Evolutionary conservation across 108 stramenopile species (phyloP).

Genomic region (Nannochloropsis gaditana): DNA sequence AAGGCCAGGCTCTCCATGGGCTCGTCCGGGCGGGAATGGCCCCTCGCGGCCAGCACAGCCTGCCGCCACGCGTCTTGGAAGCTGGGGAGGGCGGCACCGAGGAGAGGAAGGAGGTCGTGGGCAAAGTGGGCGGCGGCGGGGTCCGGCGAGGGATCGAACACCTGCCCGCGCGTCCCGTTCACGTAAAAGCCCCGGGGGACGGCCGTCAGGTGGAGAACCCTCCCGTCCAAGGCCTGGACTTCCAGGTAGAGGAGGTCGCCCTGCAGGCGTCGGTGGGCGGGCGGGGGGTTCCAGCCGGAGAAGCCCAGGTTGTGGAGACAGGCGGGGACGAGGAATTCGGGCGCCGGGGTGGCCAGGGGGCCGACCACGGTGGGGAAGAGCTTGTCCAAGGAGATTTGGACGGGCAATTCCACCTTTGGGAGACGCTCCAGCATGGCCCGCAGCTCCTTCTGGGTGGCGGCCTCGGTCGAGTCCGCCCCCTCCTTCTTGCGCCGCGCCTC

Average conservation of each 20-base stretch:
- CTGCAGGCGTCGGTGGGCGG: constrained; percentile 65
- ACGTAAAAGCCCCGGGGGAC: constrained; percentile 57
- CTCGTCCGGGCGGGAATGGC: constrained; percentile 25
- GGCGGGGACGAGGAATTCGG: background rate
- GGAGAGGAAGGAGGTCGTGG: background rate
- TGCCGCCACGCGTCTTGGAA: constrained; percentile 17
- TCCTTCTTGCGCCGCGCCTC: background rate
- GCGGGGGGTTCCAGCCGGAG: constrained; percentile 83
- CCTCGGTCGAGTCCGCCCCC: constrained; percentile 15
- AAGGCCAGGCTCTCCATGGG: constrained; percentile 39
- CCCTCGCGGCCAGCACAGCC: constrained; percentile 26
- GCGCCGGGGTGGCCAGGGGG: background rate
- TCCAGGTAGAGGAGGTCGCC: constrained; percentile 92
- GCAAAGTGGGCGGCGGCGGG: background rate
- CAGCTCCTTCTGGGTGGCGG: constrained; percentile 25
- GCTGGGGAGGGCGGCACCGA: background rate
- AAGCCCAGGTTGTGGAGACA: constrained; percentile 51
- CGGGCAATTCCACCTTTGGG: constrained; percentile 26
- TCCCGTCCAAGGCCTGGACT: constrained; percentile 60
- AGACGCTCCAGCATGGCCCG: constrained; percentile 32
- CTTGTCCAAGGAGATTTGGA: constrained; percentile 22
- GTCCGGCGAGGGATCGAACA: background rate
- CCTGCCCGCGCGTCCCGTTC: background rate
- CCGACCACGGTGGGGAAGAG: background rate
- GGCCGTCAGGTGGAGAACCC: constrained; percentile 67